Evolutionary conservation across 148 eudicot genomes (phyloP), one percentile per base, ranked within the genome.

Genomic region (Fagopyrum homotropicum): DNA sequence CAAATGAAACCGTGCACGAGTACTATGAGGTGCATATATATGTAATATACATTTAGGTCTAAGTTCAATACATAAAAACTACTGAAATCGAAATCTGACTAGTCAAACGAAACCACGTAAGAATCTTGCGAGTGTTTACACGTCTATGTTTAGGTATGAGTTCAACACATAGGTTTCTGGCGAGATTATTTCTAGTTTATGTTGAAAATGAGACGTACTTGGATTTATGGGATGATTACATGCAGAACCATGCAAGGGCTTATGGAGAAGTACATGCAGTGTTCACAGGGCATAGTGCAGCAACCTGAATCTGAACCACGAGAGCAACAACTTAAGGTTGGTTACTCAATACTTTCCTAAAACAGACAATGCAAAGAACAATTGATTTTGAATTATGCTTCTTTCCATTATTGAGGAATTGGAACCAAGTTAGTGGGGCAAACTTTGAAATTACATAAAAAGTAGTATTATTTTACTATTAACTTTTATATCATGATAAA

Each of bases 241-340:
- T 60, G 46, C 43, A 93, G 97, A 80, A 89, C 84, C 79, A 93
- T 93, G 98, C 87, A 88, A 79, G 90, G 89, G 75, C 82, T 93
- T 48, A 84, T 93, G 45, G 90, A 89, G 75, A 91, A 78, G 85
- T 93, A 93, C 87, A 78, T 59, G 83, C 88, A 87, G 79, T 81
- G 84, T 75, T 89, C 80, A 46, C 50, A 63, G 69, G 71, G 71
- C 4, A 22, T 43, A 1, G 16, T 2, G 30, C 15, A 35, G 47
- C 77, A 80, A 51, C 75, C 83, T 81, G 88, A 84, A 75, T 60
- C 75, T 66, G 86, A 63, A 50, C 69, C 82, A 74, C 76, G 78
- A 43, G 80, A 85, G 12, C 84, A 88, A 75, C 85, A 85, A 79
- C 73, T 85, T 56, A 75, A 78, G 98, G 98, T 92, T 83, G 54